Conservation (phyloP, 2,329 filamentous ascomycete genomes). For the Fusarium hainanense region DNA sequence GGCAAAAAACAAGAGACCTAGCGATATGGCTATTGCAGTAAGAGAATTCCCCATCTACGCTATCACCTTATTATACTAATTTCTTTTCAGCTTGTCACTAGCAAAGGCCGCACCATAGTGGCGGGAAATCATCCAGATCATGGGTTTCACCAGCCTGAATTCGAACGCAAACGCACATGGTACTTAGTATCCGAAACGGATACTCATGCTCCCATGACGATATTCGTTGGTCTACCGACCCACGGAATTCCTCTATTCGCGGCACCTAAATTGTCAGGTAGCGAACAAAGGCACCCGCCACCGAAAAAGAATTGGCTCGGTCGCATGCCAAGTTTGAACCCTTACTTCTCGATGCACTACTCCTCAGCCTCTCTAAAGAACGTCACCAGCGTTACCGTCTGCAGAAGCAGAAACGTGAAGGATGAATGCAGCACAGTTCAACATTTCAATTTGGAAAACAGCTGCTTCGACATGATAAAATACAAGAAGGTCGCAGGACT, state of each 20-base stretch:
- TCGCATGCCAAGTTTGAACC: no score
- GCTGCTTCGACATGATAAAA: background rate
- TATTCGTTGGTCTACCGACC: slow-evolving; percentile 1
- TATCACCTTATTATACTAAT: background rate
- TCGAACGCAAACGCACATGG: background rate
- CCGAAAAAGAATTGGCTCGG: background rate
- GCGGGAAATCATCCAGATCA: slow-evolving; percentile 5
- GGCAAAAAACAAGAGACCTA: slow-evolving; percentile 1
- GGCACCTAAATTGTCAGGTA: background rate
- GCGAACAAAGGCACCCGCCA: fast-evolving
- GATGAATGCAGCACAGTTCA: background rate
- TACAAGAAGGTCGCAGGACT: slow-evolving; percentile 4
- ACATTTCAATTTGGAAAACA: background rate
- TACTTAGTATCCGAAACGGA: background rate
- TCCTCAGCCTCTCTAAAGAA: background rate
- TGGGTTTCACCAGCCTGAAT: background rate
- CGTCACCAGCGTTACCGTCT: background rate
- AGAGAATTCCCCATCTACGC: background rate
- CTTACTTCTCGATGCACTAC: background rate
- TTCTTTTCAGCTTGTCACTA: background rate
- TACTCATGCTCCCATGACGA: background rate
- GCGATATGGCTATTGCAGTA: slow-evolving; percentile 16
- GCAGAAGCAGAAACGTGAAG: background rate
- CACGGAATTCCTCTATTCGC: slow-evolving; percentile 4
- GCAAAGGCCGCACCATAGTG: background rate